Evolutionary conservation across 2,329 filamentous ascomycete genomes (phyloP).

Genomic region (Hawksworthiomyces lignivorus): DNA sequence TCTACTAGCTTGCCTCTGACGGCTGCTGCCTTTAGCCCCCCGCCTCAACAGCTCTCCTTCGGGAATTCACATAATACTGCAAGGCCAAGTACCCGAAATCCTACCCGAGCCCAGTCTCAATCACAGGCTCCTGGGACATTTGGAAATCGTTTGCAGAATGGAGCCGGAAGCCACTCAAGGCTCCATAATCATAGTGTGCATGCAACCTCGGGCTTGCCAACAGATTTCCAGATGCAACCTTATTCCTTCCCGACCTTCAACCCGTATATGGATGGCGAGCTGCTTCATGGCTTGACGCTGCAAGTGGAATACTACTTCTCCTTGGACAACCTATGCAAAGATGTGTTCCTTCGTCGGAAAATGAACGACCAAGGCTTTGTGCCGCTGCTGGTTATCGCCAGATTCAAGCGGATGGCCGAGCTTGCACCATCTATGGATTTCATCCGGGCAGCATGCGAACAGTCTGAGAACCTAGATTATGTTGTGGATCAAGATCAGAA

Average conservation of each 20-base stretch:
- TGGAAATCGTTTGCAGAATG: constrained; percentile 12
- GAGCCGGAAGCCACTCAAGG: constrained; percentile 5
- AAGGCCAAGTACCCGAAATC: background rate
- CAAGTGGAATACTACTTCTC: constrained; percentile 93
- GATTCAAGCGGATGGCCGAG: constrained; percentile 77
- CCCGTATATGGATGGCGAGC: constrained; percentile 12
- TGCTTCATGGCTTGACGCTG: constrained; percentile 35
- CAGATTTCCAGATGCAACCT: constrained; percentile 11
- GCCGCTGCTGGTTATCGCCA: constrained; percentile 65
- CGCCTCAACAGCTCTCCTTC: constrained; percentile 33
- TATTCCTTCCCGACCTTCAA: constrained; percentile 1
- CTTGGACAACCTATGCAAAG: constrained; percentile 89
- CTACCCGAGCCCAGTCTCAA: constrained; percentile 8
- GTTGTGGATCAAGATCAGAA: constrained; percentile 66
- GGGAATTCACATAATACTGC: constrained; percentile 17
- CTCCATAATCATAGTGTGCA: constrained; percentile 22
- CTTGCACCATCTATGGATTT: constrained; percentile 66
- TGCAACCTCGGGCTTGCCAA: constrained; percentile 8
- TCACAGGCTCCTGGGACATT: constrained; percentile 3
- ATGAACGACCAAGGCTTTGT: constrained; percentile 98
- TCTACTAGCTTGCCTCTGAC: constrained; percentile 9
- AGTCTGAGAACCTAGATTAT: constrained; percentile 67
- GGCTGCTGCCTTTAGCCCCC: constrained; percentile 34
- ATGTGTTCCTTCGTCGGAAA: constrained; percentile 75
- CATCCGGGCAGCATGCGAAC: constrained; percentile 66